Percentiles rank a stretch among this genome's conserved stretches.
Evolutionary conservation across 2,329 filamentous ascomycete genomes (phyloP).

Genomic region (Aspergillus ochraceus): DNA sequence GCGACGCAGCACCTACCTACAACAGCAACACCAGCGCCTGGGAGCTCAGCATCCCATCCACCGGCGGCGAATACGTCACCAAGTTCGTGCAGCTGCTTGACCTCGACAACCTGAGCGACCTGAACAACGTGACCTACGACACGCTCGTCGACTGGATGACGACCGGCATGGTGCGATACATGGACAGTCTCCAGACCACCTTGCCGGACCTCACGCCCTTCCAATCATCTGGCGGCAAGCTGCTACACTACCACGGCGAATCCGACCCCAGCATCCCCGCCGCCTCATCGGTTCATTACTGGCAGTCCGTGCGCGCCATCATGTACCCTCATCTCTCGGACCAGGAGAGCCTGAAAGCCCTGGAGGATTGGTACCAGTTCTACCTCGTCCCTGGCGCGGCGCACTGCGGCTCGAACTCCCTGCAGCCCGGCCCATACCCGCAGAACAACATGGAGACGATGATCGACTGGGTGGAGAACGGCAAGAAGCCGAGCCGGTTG

Average conservation of each 20-base stretch:
- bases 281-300: slow-evolving; percentile 57
- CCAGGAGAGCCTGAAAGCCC: slow-evolving; percentile 40
- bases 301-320: slow-evolving; percentile 52
- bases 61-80: slow-evolving; percentile 41
- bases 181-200: slow-evolving; percentile 55
- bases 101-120: slow-evolving; percentile 41
- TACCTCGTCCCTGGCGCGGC: slow-evolving; percentile 56
- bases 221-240: slow-evolving; percentile 53
- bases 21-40: slow-evolving; percentile 28
- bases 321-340: slow-evolving; percentile 49
- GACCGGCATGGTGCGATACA: slow-evolving; percentile 49
- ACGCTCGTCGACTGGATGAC: slow-evolving; percentile 58
- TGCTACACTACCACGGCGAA: slow-evolving; percentile 61
- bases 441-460: slow-evolving; percentile 48
- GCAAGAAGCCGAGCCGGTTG: slow-evolving; percentile 45
- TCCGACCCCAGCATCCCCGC: slow-evolving; percentile 55
- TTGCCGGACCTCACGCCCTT: slow-evolving; percentile 55
- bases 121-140: slow-evolving; percentile 56
- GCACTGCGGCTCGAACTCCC: slow-evolving; percentile 51
- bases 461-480: slow-evolving; percentile 56
- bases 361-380: slow-evolving; percentile 56
- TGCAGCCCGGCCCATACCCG: slow-evolving; percentile 49
- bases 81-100: slow-evolving; percentile 31
- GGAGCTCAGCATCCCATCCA: slow-evolving; percentile 32
- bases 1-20: slow-evolving; percentile 25